These are phyloP conservation scores for Coemansia sp. DNA, from an alignment of 192 early-diverging fungal genomes.

Conservation along the genomic window DNA sequence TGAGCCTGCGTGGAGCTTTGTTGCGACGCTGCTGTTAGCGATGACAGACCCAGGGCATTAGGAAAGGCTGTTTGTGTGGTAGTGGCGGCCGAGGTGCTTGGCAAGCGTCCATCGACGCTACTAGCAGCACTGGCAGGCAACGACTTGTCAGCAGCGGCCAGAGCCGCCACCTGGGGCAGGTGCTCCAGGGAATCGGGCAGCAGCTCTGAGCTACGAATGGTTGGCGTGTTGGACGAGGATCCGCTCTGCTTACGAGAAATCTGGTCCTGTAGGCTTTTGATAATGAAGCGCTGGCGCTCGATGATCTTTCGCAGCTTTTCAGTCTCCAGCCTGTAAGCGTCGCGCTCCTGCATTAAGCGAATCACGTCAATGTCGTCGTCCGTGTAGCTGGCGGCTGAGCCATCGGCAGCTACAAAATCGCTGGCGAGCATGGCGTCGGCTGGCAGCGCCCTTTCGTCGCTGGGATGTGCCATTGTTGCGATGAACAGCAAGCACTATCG, in stretches of 20 bases:
- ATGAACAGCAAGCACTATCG: slow-evolving; percentile 2
- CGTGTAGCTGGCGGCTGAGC: not conserved
- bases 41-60: slow-evolving; percentile 39
- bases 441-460: slow-evolving; percentile 6
- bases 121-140: not conserved
- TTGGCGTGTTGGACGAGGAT: slow-evolving; percentile 36
- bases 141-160: not conserved
- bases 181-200: slow-evolving; percentile 13
- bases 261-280: slow-evolving; percentile 79
- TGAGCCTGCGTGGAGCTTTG: slow-evolving; percentile 4
- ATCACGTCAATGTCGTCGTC: slow-evolving; percentile 37
- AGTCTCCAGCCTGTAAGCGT: slow-evolving; percentile 75
- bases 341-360: slow-evolving; percentile 59
- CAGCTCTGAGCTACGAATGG: slow-evolving; percentile 10
- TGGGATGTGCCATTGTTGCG: slow-evolving; percentile 6
- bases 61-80: slow-evolving; percentile 3
- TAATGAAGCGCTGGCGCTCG: slow-evolving; percentile 84
- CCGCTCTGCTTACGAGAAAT: slow-evolving; percentile 40
- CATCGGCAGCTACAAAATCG: slow-evolving; percentile 10
- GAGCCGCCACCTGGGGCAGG: not conserved
- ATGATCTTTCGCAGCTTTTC: slow-evolving; percentile 89
- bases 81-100: not conserved
- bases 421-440: slow-evolving; percentile 11
- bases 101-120: not conserved
- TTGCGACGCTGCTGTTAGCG: slow-evolving; percentile 19